These are phyloP conservation scores for Tolypocladium endophyticum DNA, from an alignment of 2,329 filamentous ascomycete species.

Conservation along the genomic window DNA sequence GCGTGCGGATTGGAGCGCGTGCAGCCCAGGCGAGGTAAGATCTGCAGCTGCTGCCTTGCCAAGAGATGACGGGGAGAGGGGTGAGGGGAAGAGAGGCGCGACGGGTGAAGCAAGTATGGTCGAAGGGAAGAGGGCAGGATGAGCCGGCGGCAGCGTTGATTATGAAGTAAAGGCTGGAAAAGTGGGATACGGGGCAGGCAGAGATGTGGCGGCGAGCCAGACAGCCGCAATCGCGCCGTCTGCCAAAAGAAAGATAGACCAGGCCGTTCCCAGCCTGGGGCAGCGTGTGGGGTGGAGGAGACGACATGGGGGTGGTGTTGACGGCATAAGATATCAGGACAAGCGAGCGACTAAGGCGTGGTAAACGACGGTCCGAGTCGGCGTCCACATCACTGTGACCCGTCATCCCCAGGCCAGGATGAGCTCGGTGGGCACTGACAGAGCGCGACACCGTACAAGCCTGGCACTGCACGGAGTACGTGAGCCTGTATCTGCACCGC, in stretches of 20 bases:
- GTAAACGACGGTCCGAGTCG: background rate
- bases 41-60: background rate
- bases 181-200: background rate
- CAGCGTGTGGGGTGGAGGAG: background rate
- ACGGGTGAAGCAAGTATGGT: background rate
- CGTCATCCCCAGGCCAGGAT: background rate
- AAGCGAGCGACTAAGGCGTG: background rate
- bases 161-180: background rate
- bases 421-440: too few relatives aligned
- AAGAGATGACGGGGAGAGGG: background rate
- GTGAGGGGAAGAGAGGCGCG: background rate
- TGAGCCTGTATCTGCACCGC: background rate
- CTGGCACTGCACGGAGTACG: background rate
- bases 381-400: background rate
- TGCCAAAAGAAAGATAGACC: background rate
- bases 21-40: background rate
- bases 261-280: slow-evolving; percentile 1
- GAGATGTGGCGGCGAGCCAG: background rate
- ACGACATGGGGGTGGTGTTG: background rate
- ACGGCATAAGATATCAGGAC: background rate
- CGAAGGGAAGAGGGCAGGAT: background rate
- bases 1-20: background rate
- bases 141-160: background rate
- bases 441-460: too few relatives aligned
- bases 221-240: background rate